phyloP scores from a whole-genome alignment of 1,284 basidiomycete genomes.

The Trametes hirsuta region DNA sequence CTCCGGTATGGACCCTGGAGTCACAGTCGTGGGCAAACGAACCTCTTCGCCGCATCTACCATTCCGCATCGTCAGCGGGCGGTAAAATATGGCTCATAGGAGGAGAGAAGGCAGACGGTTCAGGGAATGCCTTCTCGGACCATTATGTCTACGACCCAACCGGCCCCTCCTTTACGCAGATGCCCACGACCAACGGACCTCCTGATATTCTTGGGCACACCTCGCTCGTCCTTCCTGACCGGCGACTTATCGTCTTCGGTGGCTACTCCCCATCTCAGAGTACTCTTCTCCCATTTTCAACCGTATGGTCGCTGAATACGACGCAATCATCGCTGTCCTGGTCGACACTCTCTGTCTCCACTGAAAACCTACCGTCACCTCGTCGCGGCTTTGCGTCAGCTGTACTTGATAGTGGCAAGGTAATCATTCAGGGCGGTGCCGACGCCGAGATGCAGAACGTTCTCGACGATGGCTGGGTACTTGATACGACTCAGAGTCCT shows the following conservation, averaged over 20 bases:
- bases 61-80: slow-evolving; percentile 56
- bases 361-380: slow-evolving; percentile 51
- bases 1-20: slow-evolving; percentile 53
- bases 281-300: slow-evolving; percentile 57
- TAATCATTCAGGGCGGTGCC: slow-evolving; percentile 82
- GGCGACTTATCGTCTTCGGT: slow-evolving; percentile 75
- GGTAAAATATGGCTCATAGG: slow-evolving; percentile 70
- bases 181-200: slow-evolving; percentile 62
- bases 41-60: slow-evolving; percentile 75
- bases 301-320: slow-evolving; percentile 69
- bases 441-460: slow-evolving; percentile 58
- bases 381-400: slow-evolving; percentile 71
- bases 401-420: slow-evolving; percentile 52
- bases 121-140: slow-evolving; percentile 60
- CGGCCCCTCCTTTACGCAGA: slow-evolving; percentile 52
- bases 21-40: slow-evolving; percentile 61
- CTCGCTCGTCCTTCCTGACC: slow-evolving; percentile 68
- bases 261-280: slow-evolving; percentile 61
- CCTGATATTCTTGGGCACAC: slow-evolving; percentile 73
- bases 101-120: slow-evolving; percentile 80
- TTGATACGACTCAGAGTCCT: slow-evolving; percentile 61
- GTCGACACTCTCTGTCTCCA: slow-evolving; percentile 48
- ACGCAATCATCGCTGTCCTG: slow-evolving; percentile 51
- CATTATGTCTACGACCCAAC: slow-evolving; percentile 66
- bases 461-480: slow-evolving; percentile 74